phyloP scores from a whole-genome alignment of 352 stramenopile species.

The Phytophthora niederhauseri region DNA sequence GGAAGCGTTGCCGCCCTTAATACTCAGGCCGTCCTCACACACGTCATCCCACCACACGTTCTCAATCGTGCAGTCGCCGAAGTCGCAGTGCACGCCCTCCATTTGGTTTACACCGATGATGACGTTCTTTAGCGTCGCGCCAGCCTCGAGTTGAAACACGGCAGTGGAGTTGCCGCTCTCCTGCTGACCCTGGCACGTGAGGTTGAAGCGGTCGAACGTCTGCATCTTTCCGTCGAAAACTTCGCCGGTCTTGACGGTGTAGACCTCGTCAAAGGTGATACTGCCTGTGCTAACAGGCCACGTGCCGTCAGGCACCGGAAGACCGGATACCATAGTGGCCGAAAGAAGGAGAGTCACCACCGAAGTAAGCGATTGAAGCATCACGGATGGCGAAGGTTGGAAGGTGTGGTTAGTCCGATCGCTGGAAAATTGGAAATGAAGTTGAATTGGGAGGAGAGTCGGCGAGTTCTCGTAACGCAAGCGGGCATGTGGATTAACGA shows the following conservation, averaged over 20 bases:
- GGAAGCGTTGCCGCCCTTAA: slow-evolving; percentile 44
- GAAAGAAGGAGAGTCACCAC: too few relatives aligned
- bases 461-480: too few relatives aligned
- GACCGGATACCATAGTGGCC: slow-evolving; percentile 14
- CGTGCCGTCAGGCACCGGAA: slow-evolving; percentile 33
- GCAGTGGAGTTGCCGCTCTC: slow-evolving; percentile 34
- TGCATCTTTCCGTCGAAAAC: slow-evolving; percentile 56
- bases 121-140: slow-evolving; percentile 59
- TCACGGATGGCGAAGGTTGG: too few relatives aligned
- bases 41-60: slow-evolving; percentile 40
- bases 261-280: slow-evolving; percentile 31
- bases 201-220: slow-evolving; percentile 36
- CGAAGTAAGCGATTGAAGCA: too few relatives aligned
- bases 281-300: slow-evolving; percentile 38
- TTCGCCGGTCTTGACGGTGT: slow-evolving; percentile 43
- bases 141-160: slow-evolving; percentile 52
- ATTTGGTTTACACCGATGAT: slow-evolving; percentile 63
- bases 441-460: too few relatives aligned
- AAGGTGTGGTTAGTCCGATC: too few relatives aligned
- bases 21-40: slow-evolving; percentile 42
- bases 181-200: slow-evolving; percentile 44
- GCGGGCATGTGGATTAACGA: too few relatives aligned
- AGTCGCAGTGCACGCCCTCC: slow-evolving; percentile 36
- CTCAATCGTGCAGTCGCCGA: slow-evolving; percentile 26
- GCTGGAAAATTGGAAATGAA: too few relatives aligned